Evolutionary conservation across 2,329 filamentous ascomycete species (phyloP), one percentile per base, ranked within the genome.

Genomic region (Kalmusia sp.): DNA sequence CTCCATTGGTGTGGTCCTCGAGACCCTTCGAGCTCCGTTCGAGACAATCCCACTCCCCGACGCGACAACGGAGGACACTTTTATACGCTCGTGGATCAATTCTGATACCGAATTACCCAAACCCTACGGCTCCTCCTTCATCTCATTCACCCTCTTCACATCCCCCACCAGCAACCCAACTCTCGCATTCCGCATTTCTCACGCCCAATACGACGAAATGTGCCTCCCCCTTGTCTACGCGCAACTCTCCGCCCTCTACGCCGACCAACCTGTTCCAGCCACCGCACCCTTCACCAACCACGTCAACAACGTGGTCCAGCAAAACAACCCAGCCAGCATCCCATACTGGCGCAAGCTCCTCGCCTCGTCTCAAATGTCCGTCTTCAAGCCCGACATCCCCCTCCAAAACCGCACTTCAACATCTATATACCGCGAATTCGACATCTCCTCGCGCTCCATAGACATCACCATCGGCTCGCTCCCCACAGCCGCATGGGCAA

Each of bases 151-250:
- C 2, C 76, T 83, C 14, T 87, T 87, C 55, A 79, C 84, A 51
- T 84, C 85, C 56, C 84, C 86, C 40, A 84, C 84, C 54, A 75
- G 72, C 19, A 65, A 77, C 9, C 69, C 74, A 4, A 78, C 79
- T 39, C 81, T 89, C 12, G 74, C 83, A 53, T 80, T 88, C 67
- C 82, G 87, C 51, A 81, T 90, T 50, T 89, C 86, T 0, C 87
- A 90, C 68, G 84, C 87, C 0, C 87, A 89, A 60, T 89, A 89
- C 64, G 87, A 90, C 58, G 87, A 87, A 57, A 85, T 89, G 19
- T 89, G 84, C 59, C 78, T 89, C 7, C 83, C 85, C 0, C 75
- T 80, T n/a, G 79, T 89, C 17, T 80, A 89, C 52, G 79, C 78
- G 15, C 84, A 88, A 63, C 80, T 89, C 34, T 83, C 82, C 3